Base-by-base conservation (phyloP, 768 basidiomycete species). In the Trametes cubensis region DNA sequence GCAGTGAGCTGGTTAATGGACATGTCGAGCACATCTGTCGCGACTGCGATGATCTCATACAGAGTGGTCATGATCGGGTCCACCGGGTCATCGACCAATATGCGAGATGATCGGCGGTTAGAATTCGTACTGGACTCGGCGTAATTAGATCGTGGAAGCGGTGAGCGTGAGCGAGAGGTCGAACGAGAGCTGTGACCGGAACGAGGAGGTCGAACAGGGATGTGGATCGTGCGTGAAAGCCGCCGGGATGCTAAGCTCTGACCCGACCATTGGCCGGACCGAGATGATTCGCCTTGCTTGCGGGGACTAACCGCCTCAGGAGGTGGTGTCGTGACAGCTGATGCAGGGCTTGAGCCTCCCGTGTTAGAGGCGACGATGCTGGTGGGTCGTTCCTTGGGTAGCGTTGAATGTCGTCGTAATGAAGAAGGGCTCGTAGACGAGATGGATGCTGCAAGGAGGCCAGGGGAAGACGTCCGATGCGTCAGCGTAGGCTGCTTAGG, bases 11-110 rank as follows among this genome's bases (percentile, higher is more conserved):
- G 88, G 4, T 87, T 81, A 61, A 95, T 81, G 41, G 92, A 88
- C 82, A 92, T 97, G 63, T 99, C 97, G 21, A 85, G 81, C 61
- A 98, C 86, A 71, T 98, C 96, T 26, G 95, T 96, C 28, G 96
- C 94, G 48, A 98, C 88, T 26, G 85, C 83, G 67, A 97, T 97
- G 71, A 98, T 85, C 65, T 93, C 92, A 74, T 97, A 97, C 38
- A 98, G 81, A 8, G 90, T 89, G 42, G 84, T 79, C 86, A 96
- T 89, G 78, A 95, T 94, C 44, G 92, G 90, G 78, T 94, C 92
- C 58, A 91, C 77, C 39, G 92, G 92, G 71, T 92, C 89, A 69
- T 94, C 92, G 39, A 92, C 82, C 65, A 92, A 82, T 49, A 92
- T 88, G 65, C 92, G 86, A 25, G 92, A 94, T 47, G 89, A 86